phyloP scores from a whole-genome alignment of 257 asterid species.

The Primulina huaijiensis region DNA sequence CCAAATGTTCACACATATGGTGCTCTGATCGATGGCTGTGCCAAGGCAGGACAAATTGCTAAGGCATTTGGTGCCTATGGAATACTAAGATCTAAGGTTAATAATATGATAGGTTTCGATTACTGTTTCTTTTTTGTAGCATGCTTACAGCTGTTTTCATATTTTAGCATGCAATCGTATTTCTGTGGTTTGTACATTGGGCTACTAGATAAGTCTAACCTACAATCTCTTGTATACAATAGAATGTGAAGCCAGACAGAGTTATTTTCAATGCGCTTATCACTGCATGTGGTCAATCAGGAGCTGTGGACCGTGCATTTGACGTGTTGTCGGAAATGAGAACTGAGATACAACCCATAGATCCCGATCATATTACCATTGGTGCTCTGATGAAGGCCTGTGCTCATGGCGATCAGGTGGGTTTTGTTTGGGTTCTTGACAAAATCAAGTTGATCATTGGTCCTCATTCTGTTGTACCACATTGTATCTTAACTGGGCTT shows the following conservation, averaged over 20 bases:
- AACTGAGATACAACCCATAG: slow-evolving; percentile 70
- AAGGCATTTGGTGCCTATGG: slow-evolving; percentile 99
- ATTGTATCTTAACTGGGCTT: slow-evolving; percentile 19
- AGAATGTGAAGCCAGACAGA: slow-evolving; percentile 97
- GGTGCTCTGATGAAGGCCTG: slow-evolving; percentile 99
- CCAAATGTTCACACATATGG: slow-evolving; percentile 94
- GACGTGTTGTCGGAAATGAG: slow-evolving; percentile 93
- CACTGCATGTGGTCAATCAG: slow-evolving; percentile 97
- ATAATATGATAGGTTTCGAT: slow-evolving; percentile 20
- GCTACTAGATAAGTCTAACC: slow-evolving; percentile 32
- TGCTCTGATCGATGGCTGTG: slow-evolving; percentile 97
- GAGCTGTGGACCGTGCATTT: slow-evolving; percentile 96
- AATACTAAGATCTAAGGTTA: slow-evolving; percentile 91
- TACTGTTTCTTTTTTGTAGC: slow-evolving; percentile 24
- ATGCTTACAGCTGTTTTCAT: slow-evolving; percentile 17
- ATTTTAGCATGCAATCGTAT: slow-evolving; percentile 12
- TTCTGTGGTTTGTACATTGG: slow-evolving; percentile 17
- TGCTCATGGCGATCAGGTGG: slow-evolving; percentile 72
- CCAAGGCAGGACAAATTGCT: slow-evolving; percentile 97
- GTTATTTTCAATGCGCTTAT: slow-evolving; percentile 97
- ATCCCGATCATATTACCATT: slow-evolving; percentile 90
- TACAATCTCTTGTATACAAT: slow-evolving; percentile 48
- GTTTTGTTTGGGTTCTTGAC: slow-evolving; percentile 25
- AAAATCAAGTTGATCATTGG: slow-evolving; percentile 24
- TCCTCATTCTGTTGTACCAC: slow-evolving; percentile 16